These are phyloP conservation scores for Parmales sp. DNA, from an alignment of 108 stramenopile genomes.

Conservation along the genomic window DNA sequence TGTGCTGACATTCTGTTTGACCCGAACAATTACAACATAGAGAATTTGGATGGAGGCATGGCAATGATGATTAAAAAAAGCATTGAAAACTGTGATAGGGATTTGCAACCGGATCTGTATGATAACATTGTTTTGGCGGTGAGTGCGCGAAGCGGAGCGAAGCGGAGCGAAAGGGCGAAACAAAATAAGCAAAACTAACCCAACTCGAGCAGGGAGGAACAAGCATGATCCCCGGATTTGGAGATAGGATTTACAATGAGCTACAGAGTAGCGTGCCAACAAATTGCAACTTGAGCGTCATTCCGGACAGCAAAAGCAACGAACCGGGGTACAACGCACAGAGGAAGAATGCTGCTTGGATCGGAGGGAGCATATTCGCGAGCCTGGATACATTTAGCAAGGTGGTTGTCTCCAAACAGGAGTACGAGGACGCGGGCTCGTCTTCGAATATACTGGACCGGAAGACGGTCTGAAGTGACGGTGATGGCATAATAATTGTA, in stretches of 20 bases:
- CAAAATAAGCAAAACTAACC: no score
- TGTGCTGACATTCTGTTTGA: slow-evolving; percentile 18
- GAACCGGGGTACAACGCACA: slow-evolving; percentile 35
- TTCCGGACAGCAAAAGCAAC: slow-evolving; percentile 21
- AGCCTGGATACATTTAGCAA: slow-evolving; percentile 52
- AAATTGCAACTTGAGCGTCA: slow-evolving; percentile 8
- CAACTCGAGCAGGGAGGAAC: no score
- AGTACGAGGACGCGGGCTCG: slow-evolving; percentile 46
- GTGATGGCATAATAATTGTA: no score
- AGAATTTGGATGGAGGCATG: background rate
- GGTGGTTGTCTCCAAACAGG: slow-evolving; percentile 37
- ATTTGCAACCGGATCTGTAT: slow-evolving; percentile 21
- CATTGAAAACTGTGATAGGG: slow-evolving; percentile 10
- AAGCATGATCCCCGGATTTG: slow-evolving; percentile 32
- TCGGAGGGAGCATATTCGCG: slow-evolving; percentile 48
- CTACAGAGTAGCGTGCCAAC: background rate
- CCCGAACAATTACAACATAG: background rate
- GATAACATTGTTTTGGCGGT: slow-evolving; percentile 26
- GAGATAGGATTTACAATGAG: slow-evolving; percentile 25
- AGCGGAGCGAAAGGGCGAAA: no score
- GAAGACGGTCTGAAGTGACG: background rate
- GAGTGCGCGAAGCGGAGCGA: no score
- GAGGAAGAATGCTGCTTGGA: slow-evolving; percentile 40
- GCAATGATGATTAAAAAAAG: background rate
- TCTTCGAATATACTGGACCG: slow-evolving; percentile 12